A percentile compares a stretch with the other conserved stretches of the same genome.
Conservation (phyloP, 2,329 filamentous ascomycete genomes). For the Gremmenia infestans region DNA sequence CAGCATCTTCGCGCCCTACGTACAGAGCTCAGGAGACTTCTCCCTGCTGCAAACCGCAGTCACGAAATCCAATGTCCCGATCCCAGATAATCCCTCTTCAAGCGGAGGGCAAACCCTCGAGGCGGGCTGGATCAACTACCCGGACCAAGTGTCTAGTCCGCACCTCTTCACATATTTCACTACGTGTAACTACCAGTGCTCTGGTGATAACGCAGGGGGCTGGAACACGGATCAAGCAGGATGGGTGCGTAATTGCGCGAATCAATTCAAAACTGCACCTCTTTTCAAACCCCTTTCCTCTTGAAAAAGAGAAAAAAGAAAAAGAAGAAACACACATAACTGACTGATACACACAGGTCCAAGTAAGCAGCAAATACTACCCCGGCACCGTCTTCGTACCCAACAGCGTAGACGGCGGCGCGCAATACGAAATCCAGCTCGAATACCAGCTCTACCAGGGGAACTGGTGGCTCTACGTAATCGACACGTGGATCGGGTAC, state of each 20-base stretch:
- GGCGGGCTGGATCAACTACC: constrained; percentile 17
- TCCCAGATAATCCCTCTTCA: not conserved
- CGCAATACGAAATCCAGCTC: constrained; percentile 11
- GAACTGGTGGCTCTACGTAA: constrained; percentile 15
- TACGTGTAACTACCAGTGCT: constrained; percentile 6
- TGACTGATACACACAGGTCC: not conserved
- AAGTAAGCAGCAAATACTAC: constrained; percentile 7
- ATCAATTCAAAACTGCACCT: no score
- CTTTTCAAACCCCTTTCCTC: no score
- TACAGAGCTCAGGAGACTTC: constrained; percentile 9
- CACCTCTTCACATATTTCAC: constrained; percentile 17
- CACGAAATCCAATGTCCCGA: not conserved
- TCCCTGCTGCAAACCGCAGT: constrained; percentile 15
- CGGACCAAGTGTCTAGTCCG: constrained; percentile 3
- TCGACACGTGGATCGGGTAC: constrained; percentile 14
- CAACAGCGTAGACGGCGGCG: constrained; percentile 1
- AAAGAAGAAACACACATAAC: no score
- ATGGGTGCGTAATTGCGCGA: not conserved
- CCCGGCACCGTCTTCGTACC: constrained; percentile 12
- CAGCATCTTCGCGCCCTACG: constrained; percentile 11
- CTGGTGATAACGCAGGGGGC: constrained; percentile 9
- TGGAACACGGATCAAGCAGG: constrained; percentile 13
- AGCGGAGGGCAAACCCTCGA: constrained; percentile 10
- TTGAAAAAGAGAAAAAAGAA: no score
- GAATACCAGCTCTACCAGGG: constrained; percentile 8